Base-by-base conservation (phyloP, 805 yeast genomes). In the Kockiozyma suomiensis region DNA sequence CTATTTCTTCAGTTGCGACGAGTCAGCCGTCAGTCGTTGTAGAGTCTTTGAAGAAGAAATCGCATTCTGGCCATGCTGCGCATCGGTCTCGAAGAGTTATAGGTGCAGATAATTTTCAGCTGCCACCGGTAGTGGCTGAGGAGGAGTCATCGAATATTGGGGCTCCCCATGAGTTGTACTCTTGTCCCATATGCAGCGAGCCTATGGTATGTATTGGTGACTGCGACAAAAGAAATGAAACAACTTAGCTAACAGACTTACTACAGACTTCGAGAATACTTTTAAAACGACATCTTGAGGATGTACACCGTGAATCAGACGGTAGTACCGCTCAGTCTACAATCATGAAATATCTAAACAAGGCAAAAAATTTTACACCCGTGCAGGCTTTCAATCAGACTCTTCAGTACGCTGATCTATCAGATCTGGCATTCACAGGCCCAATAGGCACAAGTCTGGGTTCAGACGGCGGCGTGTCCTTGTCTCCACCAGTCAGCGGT, bases 101-200 rank as follows among this genome's bases (percentile, higher is more conserved):
- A 28, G 63, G 63, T 7, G 60, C 56, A 1, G 63, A 59, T 25
- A 51, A 21, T 8, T 59, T 59, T 28, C 60, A 56, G 40, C 33
- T 59, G 41, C 59, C 60, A n/a, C 45, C 49, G 7, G 33, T n/a
- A 1, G 56, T 52, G 13, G 56, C 49, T 4, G 55, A 51, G 33
- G 56, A 52, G 19, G 19, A 26, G 3, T 3, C 47, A 8, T n/a
- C 47, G 25, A 26, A 10, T 5, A 40, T 8, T 7, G 54, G 15
- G 43, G n/a, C 26, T 45, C 35, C 13, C n/a, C 40, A 38, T 15
- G 53, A 59, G 17, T 30, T 21, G 10, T 51, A 70, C 15, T 33
- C 54, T 17, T 90, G 96, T 68, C 96, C 96, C 1, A 85, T 90
- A 1, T 90, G 96, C 69, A 72, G 76, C 13, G 86, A 84, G 59